phyloP scores from a whole-genome alignment of 768 basidiomycete species.

The Amanita muscaria region DNA sequence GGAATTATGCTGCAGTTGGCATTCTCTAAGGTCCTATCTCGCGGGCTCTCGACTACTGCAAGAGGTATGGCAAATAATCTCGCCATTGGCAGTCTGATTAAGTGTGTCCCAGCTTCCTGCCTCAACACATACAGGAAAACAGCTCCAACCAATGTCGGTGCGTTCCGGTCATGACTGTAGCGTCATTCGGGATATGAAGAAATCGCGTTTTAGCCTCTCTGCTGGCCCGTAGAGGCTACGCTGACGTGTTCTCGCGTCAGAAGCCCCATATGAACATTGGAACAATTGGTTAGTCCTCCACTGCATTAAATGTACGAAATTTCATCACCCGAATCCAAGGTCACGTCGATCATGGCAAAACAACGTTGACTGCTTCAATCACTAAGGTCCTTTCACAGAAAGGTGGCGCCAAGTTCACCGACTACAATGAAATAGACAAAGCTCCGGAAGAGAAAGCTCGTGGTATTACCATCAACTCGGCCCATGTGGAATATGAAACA shows the following conservation, averaged over 20 bases:
- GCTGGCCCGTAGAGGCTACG: conserved; percentile 55
- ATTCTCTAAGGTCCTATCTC: conserved; percentile 40
- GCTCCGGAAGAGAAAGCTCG: conserved; percentile 99
- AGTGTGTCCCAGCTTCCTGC: conserved; percentile 13
- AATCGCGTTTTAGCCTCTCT: not conserved
- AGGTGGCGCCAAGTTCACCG: conserved; percentile 82
- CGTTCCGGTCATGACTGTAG: conserved; percentile 12
- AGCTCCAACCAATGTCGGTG: conserved; percentile 13
- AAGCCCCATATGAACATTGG: conserved; percentile 96
- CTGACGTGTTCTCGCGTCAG: conserved; percentile 63
- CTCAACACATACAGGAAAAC: conserved; percentile 22
- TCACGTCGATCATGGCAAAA: conserved; percentile 98
- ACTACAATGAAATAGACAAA: conserved; percentile 97
- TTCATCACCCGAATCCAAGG: conserved; percentile 32
- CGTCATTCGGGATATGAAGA: conserved; percentile 17
- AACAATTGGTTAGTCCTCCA: conserved; percentile 59
- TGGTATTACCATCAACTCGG: conserved; percentile 98
- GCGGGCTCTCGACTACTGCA: conserved; percentile 22
- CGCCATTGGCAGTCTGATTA: conserved; percentile 3
- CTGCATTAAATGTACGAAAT: not conserved
- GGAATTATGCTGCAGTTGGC: conserved; percentile 43
- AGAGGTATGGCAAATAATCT: not conserved
- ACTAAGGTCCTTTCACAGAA: conserved; percentile 82
- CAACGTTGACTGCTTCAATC: conserved; percentile 91
- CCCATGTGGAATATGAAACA: conserved; percentile 99